Conservation (phyloP, 2,329 filamentous ascomycete species). For the Ceratocystis destructans region DNA sequence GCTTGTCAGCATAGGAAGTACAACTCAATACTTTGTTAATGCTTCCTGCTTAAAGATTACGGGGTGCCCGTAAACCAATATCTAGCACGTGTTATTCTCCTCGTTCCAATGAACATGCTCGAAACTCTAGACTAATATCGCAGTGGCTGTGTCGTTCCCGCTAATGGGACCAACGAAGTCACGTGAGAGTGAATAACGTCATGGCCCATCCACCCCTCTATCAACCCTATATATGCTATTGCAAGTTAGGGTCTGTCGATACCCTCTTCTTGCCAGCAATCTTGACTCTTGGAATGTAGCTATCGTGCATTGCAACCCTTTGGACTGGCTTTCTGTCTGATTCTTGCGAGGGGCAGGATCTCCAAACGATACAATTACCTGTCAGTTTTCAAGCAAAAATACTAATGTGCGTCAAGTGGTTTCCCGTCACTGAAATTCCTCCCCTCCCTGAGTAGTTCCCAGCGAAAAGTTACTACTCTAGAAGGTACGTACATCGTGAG, state of each 20-base stretch:
- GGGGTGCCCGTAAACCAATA: background rate
- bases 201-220: background rate
- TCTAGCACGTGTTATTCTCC: background rate
- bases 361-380: too few species aligned
- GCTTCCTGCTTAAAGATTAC: too few species aligned
- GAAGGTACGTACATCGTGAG: background rate
- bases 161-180: background rate
- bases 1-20: background rate
- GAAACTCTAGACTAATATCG: background rate
- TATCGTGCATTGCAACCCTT: background rate
- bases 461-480: too few species aligned
- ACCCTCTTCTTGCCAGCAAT: background rate
- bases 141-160: background rate
- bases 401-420: too few species aligned
- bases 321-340: background rate
- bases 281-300: background rate
- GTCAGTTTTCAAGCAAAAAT: too few species aligned
- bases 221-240: too few species aligned
- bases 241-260: background rate
- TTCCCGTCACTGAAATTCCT: too few species aligned
- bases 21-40: too few species aligned
- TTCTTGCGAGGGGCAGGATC: background rate
- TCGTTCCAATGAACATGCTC: background rate
- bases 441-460: too few species aligned
- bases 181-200: background rate